phyloP scores from a whole-genome alignment of 345 rosid genomes.

The Gossypium mustelinum region DNA sequence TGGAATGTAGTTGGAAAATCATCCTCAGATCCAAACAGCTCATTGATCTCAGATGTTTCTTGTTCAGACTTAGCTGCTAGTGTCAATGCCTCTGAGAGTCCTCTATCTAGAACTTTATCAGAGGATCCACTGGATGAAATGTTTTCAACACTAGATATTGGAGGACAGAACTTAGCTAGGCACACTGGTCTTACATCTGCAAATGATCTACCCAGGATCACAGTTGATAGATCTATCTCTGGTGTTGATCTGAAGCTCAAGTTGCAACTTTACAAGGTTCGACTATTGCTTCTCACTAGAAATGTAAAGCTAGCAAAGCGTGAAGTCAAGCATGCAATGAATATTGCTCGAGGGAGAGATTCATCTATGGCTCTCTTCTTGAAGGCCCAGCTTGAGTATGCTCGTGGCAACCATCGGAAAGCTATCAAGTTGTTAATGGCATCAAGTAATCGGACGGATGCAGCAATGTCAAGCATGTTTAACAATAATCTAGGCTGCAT shows the following conservation, averaged over 20 bases:
- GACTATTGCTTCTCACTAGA: constrained; percentile 76
- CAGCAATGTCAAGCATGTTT: constrained; percentile 68
- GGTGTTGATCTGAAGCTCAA: constrained; percentile 78
- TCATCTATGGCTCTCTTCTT: constrained; percentile 82
- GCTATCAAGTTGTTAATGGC: constrained; percentile 92
- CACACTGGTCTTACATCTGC: constrained; percentile 49
- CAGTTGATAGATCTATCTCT: constrained; percentile 19
- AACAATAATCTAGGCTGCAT: constrained; percentile 89
- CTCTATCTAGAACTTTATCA: constrained; percentile 61
- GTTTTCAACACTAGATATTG: constrained; percentile 50
- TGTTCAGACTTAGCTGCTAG: constrained; percentile 50
- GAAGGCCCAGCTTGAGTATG: constrained; percentile 96
- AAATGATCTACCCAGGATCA: constrained; percentile 53
- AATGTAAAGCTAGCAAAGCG: constrained; percentile 94
- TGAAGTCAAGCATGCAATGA: constrained; percentile 93
- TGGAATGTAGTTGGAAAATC: constrained; percentile 54
- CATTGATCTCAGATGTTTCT: constrained; percentile 54
- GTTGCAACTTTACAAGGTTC: constrained; percentile 93
- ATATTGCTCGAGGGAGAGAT: constrained; percentile 81
- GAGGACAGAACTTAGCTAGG: constrained; percentile 22
- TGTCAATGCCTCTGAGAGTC: constrained; percentile 56
- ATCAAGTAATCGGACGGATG: constrained; percentile 60
- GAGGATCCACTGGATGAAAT: constrained; percentile 83
- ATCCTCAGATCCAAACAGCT: constrained; percentile 57
- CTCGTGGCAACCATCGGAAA: constrained; percentile 89